These are phyloP conservation scores for Solanum medicagineum DNA, from an alignment of 257 asterid genomes.

Conservation along the genomic window DNA sequence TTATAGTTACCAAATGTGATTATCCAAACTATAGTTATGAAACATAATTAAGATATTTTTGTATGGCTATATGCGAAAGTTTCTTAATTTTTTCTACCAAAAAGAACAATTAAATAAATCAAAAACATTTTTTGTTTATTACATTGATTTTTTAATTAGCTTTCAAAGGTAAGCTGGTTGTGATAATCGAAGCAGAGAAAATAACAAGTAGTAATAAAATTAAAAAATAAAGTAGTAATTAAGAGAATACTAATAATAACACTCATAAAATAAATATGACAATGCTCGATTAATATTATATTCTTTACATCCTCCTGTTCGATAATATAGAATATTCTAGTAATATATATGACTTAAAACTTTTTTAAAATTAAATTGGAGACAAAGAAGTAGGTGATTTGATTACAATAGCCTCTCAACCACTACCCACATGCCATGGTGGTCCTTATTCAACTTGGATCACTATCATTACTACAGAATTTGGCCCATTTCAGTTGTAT, in stretches of 20 bases:
- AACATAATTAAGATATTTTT: too few species aligned
- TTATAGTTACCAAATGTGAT: too few species aligned
- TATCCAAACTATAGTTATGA: too few species aligned
- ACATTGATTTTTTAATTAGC: not conserved
- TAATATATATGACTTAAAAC: not conserved
- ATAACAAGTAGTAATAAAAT: not conserved
- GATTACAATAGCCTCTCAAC: not conserved
- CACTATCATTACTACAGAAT: not conserved
- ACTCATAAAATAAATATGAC: not conserved
- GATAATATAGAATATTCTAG: too few species aligned
- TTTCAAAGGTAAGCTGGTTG: not conserved
- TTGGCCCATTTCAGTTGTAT: not conserved
- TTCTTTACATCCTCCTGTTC: not conserved
- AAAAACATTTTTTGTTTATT: too few species aligned
- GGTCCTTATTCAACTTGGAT: not conserved
- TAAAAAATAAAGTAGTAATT: not conserved
- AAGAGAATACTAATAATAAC: not conserved
- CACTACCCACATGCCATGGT: not conserved
- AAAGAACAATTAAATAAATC: too few species aligned
- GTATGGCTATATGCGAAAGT: too few species aligned
- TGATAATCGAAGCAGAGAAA: not conserved
- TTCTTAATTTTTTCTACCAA: too few species aligned
- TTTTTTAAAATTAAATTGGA: not conserved
- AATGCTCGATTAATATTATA: not conserved
- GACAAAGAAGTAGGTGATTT: not conserved